A percentile compares a stretch with the other conserved stretches of the same genome.
phyloP scores from a whole-genome alignment of 768 basidiomycete genomes.

The Postia placenta region DNA sequence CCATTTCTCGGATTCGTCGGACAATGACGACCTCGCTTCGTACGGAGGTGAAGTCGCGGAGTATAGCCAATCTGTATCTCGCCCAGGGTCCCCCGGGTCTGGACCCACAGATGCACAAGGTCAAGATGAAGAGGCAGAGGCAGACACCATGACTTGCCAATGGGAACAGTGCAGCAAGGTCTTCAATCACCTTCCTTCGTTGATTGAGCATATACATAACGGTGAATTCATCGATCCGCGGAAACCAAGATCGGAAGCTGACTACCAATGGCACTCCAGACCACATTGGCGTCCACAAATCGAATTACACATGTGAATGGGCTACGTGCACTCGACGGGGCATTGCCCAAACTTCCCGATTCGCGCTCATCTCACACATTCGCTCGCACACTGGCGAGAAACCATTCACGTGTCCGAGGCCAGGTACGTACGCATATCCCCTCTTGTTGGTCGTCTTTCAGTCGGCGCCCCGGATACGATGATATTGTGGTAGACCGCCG shows the following conservation, averaged over 20 bases:
- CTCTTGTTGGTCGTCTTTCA: no score
- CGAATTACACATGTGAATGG: slow-evolving; percentile 90
- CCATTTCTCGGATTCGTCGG: slow-evolving; percentile 22
- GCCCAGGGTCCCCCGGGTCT: slow-evolving; percentile 32
- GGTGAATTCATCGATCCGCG: slow-evolving; percentile 54
- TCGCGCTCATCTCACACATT: slow-evolving; percentile 86
- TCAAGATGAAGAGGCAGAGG: slow-evolving; percentile 17
- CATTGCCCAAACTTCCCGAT: slow-evolving; percentile 80
- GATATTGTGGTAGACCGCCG: no score
- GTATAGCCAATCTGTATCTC: slow-evolving; percentile 27
- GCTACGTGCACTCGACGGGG: slow-evolving; percentile 72
- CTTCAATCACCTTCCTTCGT: slow-evolving; percentile 65
- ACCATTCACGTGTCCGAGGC: slow-evolving; percentile 76
- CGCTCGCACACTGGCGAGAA: slow-evolving; percentile 94
- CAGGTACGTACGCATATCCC: slow-evolving; percentile 49
- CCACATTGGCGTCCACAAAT: slow-evolving; percentile 80
- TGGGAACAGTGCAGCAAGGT: slow-evolving; percentile 79
- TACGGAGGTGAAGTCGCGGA: slow-evolving; percentile 9
- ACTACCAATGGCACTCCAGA: no score
- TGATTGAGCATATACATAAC: slow-evolving; percentile 80
- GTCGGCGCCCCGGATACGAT: no score
- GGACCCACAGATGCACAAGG: slow-evolving; percentile 14
- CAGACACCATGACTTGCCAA: slow-evolving; percentile 67
- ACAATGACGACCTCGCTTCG: slow-evolving; percentile 12
- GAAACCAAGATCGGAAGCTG: no score